Evolutionary conservation across 2,329 filamentous ascomycete species (phyloP), one percentile per base, ranked within the genome.

Genomic region (Biscogniauxia marginata): DNA sequence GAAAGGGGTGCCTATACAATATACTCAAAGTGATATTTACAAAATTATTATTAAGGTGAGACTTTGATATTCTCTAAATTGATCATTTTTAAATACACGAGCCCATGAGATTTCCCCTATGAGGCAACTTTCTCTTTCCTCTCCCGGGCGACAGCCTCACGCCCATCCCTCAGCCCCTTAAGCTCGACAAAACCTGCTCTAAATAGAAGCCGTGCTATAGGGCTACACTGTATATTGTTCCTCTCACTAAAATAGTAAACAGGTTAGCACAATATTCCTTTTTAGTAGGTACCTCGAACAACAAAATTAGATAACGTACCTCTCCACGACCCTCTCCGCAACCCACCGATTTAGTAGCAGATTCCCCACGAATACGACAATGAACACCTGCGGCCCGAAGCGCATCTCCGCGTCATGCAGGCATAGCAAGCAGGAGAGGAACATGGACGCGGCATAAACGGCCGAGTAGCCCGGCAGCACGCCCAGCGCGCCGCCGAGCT

Each of bases 401-500:
- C 21, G 11, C 19, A 59, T 11, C 13, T 46, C 47, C 11, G 54
- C 21, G 11, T 59, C 57, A n/a, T 57, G 51, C 48, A 59, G 39
- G 43, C 49, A 46, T 16, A 56, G 25, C 43, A 59, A 45, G 21
- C 45, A 52, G 21, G 49, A 46, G 13, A 59, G 7, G 45, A 59
- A 59, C 22, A 59, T 54, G 21, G 57, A 21, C n/a, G 50, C 46
- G 18, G 57, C 52, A 44, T 59, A 59, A 3, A 57, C 49, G 30
- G 47, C 52, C 34, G 30, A 21, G 43, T 59, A 59, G 9, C 46
- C 19, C 9, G 25, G 13, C 19, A 54, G 46, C 11, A 44, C 39
- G 21, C 11, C 20, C 25, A 52, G 22, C 9, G 46, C 16, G 11
- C 53, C 21, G 22, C 23, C 39, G 44, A 57, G 43, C n/a, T 25